Percentiles rank a stretch among this genome's conserved stretches.
These are phyloP conservation scores for Hyphopichia homilentoma DNA, from an alignment of 805 yeast genomes.

Conservation along the genomic window DNA sequence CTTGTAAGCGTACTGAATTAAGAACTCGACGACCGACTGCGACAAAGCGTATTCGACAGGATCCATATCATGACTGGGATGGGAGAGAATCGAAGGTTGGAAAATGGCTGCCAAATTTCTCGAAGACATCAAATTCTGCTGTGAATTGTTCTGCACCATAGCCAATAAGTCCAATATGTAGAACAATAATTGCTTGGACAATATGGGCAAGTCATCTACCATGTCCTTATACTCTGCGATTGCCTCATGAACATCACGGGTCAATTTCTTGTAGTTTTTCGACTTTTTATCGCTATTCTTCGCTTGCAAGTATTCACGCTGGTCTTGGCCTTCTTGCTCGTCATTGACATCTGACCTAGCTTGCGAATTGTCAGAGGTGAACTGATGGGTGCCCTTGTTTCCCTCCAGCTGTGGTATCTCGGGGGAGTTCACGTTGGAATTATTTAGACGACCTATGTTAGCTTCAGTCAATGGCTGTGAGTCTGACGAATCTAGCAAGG, in stretches of 20 bases:
- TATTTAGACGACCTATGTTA: constrained; percentile 25
- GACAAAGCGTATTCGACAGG: constrained; percentile 90
- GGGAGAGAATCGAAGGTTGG: constrained; percentile 94
- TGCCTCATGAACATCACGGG: constrained; percentile 64
- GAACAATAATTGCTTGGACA: constrained; percentile 76
- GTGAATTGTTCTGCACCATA: constrained; percentile 75
- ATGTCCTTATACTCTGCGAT: constrained; percentile 66
- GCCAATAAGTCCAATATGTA: constrained; percentile 85
- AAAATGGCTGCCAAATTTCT: constrained; percentile 92
- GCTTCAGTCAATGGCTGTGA: constrained; percentile 30
- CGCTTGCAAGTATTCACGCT: constrained; percentile 6
- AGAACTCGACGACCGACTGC: constrained; percentile 80
- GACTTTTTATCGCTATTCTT: constrained; percentile 29
- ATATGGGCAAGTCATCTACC: constrained; percentile 67
- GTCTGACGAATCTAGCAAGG: constrained; percentile 8
- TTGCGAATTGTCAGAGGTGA: background rate
- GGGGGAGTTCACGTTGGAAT: constrained; percentile 9
- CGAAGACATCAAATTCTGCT: constrained; percentile 84
- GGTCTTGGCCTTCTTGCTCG: constrained; percentile 3
- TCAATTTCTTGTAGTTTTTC: constrained; percentile 53
- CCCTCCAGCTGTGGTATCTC: background rate
- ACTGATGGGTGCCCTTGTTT: background rate
- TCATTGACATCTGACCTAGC: constrained; percentile 3
- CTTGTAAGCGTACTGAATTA: constrained; percentile 81
- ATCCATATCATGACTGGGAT: constrained; percentile 86